Evolutionary conservation across 352 stramenopile species (phyloP), one percentile per base, ranked within the genome.

Genomic region (Phytophthora citricola): DNA sequence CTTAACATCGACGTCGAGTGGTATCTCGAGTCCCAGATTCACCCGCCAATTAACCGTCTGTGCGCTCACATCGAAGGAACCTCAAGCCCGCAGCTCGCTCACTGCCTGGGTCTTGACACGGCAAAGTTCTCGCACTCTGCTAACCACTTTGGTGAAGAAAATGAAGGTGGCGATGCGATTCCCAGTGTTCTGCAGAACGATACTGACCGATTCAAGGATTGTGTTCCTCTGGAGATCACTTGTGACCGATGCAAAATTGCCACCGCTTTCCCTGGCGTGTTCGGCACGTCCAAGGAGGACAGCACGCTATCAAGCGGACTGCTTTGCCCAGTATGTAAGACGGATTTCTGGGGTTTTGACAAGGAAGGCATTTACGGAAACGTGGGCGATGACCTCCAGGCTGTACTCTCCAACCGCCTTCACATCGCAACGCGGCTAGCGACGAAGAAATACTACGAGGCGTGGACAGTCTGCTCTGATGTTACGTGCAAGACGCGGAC

Each of bases 31-130:
- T 87, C 86, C 34, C 88, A 96, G 82, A 99, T 99, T 68, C 89
- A 99, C 29, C 98, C 98, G 10, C 97, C 97, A 3, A 96, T 99
- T 27, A 96, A 97, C 63, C 97, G 98, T 75, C 78, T 99, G 60
- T 99, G 97, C 56, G 97, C 98, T 60, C 97, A 98, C 47, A 99
- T 99, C 71, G 97, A 99, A 77, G 98, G 96, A 63, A 99, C 94
- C 3, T 98, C 92, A 27, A 93, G 90, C 24, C 86, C 90, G 9
- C 93, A 98, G 43, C 73, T 99, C 22, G 97, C 97, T 36, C 85
- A 98, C 56, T 98, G 97, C 58, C 84, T 99, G 11, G 98, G 98
- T 12, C 80, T 99, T 6, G 98, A 99, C 69, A 92, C 94, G 20
- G 81, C 81, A 12, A 98, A 98, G 55, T 99, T 99, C 58, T 97